Conservation (phyloP, 352 stramenopile species). For the Phytopythium ostracodes region DNA sequence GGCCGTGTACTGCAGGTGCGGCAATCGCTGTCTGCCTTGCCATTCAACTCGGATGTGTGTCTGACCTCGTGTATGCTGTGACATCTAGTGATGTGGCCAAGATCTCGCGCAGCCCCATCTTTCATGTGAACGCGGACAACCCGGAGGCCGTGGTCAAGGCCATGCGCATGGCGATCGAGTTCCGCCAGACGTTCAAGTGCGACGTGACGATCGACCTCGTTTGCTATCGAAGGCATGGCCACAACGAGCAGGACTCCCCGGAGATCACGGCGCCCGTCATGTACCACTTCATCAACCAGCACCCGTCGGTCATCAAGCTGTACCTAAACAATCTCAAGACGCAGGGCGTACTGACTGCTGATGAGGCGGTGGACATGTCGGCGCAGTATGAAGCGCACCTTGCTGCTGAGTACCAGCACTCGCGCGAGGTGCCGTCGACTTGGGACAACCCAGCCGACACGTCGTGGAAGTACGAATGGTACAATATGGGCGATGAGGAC, state of each 20-base stretch:
- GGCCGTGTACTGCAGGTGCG: conserved; percentile 94
- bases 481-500: conserved; percentile 17
- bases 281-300: conserved; percentile 89
- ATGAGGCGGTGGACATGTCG: conserved; percentile 48
- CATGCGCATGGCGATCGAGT: conserved; percentile 92
- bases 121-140: conserved; percentile 98
- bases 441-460: conserved; percentile 74
- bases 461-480: conserved; percentile 66
- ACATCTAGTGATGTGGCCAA: conserved; percentile 93
- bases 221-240: conserved; percentile 97
- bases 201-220: conserved; percentile 99
- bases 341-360: conserved; percentile 42
- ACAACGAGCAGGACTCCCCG: conserved; percentile 96
- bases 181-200: conserved; percentile 88
- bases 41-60: not conserved
- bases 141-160: conserved; percentile 90
- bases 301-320: conserved; percentile 73
- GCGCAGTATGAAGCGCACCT: conserved; percentile 63
- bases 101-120: conserved; percentile 92
- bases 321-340: conserved; percentile 71
- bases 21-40: not conserved
- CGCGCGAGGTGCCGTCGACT: conserved; percentile 56
- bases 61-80: not conserved
- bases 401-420: conserved; percentile 66
- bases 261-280: conserved; percentile 88